Percentiles rank a stretch among this genome's conserved stretches.
Evolutionary conservation across 305 asterid genomes (phyloP).

Genomic region (Fraxinus paxiana): DNA sequence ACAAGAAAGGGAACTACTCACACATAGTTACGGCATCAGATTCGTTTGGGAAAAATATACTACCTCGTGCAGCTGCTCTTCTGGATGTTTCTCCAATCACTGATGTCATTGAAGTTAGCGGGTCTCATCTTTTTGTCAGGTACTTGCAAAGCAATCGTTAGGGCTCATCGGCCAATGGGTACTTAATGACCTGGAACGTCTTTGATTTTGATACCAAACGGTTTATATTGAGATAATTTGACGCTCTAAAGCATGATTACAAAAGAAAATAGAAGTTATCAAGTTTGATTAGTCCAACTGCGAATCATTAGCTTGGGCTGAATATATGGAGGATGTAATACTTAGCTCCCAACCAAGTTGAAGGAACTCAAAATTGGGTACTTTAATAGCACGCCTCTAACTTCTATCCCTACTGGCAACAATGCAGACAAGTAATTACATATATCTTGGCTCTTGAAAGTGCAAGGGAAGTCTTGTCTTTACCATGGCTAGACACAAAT

Average conservation of each 20-base stretch:
- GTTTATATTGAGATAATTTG: not conserved
- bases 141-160: constrained; percentile 24
- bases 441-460: not conserved
- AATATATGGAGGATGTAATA: not conserved
- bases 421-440: not conserved
- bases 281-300: not conserved
- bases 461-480: not conserved
- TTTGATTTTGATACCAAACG: not conserved
- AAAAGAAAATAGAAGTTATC: not conserved
- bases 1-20: constrained; percentile 66
- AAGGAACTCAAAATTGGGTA: not conserved
- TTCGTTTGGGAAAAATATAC: constrained; percentile 85
- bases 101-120: constrained; percentile 65
- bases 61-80: constrained; percentile 97
- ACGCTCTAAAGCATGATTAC: not conserved
- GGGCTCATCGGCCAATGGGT: not conserved
- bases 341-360: not conserved
- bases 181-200: not conserved
- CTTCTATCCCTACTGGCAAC: not conserved
- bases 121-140: constrained; percentile 75
- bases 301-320: not conserved
- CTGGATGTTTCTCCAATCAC: constrained; percentile 91
- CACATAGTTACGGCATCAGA: constrained; percentile 78
- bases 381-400: not conserved
- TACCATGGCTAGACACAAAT: not conserved